A percentile compares a stretch with the other conserved stretches of the same genome.
These are phyloP conservation scores for Elongisporangium senticosum DNA, from an alignment of 352 stramenopile genomes.

Conservation along the genomic window DNA sequence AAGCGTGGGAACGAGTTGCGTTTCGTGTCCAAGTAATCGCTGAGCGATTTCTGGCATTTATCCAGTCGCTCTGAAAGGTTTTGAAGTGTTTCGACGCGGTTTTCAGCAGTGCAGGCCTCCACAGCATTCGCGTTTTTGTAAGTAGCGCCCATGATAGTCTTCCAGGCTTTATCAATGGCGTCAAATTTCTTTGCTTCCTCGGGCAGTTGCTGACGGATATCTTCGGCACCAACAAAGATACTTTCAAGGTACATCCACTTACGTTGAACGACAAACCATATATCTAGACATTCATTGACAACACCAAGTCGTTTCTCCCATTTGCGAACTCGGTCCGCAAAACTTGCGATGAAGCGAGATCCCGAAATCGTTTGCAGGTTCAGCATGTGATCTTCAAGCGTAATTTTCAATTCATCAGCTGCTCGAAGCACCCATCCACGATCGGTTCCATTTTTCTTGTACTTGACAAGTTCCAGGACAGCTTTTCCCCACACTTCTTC, in stretches of 20 bases:
- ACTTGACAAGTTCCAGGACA: slow-evolving; percentile 88
- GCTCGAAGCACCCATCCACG: slow-evolving; percentile 79
- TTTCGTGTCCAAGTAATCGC: slow-evolving; percentile 89
- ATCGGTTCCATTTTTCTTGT: slow-evolving; percentile 88
- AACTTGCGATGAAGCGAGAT: slow-evolving; percentile 89
- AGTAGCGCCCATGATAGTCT: slow-evolving; percentile 88
- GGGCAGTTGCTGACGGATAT: slow-evolving; percentile 91
- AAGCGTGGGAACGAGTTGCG: slow-evolving; percentile 91
- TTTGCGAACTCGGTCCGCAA: slow-evolving; percentile 84
- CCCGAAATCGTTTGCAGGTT: slow-evolving; percentile 89
- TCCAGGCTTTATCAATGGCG: slow-evolving; percentile 90
- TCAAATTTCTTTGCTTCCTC: slow-evolving; percentile 94
- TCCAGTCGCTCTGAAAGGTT: slow-evolving; percentile 86
- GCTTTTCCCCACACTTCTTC: slow-evolving; percentile 89
- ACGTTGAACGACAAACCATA: slow-evolving; percentile 92
- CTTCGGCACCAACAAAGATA: slow-evolving; percentile 91
- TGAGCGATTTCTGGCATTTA: slow-evolving; percentile 88
- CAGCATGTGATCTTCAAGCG: slow-evolving; percentile 85
- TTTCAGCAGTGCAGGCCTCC: slow-evolving; percentile 86
- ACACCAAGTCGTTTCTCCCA: slow-evolving; percentile 90
- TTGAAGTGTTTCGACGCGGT: slow-evolving; percentile 84
- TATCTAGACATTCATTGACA: slow-evolving; percentile 89
- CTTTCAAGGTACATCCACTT: slow-evolving; percentile 96
- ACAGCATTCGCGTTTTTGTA: slow-evolving; percentile 91
- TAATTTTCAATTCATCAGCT: slow-evolving; percentile 79